Evolutionary conservation across 169 alveolate species (phyloP).

Genomic region (Plasmodium berghei): DNA sequence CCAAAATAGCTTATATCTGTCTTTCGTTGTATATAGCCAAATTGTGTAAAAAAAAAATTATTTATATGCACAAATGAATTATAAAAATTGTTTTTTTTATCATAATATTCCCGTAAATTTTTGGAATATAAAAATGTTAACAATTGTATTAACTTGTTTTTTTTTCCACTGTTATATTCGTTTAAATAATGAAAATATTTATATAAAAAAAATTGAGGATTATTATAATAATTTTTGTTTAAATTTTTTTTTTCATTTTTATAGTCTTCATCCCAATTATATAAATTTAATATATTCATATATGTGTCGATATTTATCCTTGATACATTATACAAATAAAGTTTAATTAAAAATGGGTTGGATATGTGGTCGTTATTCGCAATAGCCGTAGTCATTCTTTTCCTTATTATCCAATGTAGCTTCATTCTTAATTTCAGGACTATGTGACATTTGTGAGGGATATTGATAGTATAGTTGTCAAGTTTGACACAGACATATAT

Average conservation of each 20-base stretch:
- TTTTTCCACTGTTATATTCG: constrained; percentile 18
- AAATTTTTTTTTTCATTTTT: constrained; percentile 2
- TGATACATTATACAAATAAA: constrained; percentile 48
- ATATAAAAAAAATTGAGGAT: constrained; percentile 39
- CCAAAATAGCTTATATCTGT: neutral
- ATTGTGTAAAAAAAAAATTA: constrained; percentile 24
- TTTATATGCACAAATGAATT: constrained; percentile 38
- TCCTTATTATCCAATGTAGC: constrained; percentile 6
- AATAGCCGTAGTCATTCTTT: constrained; percentile 3
- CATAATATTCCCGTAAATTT: constrained; percentile 54
- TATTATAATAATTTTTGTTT: constrained; percentile 16
- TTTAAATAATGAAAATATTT: constrained; percentile 63
- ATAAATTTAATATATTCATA: constrained; percentile 14
- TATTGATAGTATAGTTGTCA: too few relatives aligned
- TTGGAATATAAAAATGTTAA: constrained; percentile 23
- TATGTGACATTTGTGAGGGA: too few relatives aligned
- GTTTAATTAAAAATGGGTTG: constrained; percentile 36
- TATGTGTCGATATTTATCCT: constrained; percentile 58
- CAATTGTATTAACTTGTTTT: constrained; percentile 19
- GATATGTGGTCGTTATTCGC: constrained; percentile 1
- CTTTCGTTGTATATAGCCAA: constrained; percentile 1
- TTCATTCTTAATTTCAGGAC: constrained; percentile 4
- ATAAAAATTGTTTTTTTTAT: constrained; percentile 26
- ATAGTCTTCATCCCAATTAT: constrained; percentile 2
- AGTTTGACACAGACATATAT: too few relatives aligned